Evolutionary conservation across 257 asterid species (phyloP), one percentile per base, ranked within the genome.

Genomic region (Nicotiana undulata): DNA sequence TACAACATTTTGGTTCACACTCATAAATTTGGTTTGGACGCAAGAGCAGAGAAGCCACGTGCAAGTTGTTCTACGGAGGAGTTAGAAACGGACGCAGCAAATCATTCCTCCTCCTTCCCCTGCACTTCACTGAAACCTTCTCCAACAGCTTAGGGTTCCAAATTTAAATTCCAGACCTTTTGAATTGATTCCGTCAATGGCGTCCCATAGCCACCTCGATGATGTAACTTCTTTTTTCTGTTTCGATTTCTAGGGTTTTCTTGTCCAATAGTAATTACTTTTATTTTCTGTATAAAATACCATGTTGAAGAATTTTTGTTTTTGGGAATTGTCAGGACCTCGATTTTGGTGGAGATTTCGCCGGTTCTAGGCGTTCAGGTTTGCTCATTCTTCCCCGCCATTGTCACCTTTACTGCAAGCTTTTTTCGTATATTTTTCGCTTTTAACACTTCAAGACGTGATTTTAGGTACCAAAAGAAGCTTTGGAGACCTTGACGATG

Each of bases 401-500:
- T 52, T 65, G 52, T 74, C 31, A 51, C 37, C 32, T 18, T 82
- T 34, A 55, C 20, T 75, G 26, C n/a, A 29, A 46, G 20, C 28
- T 60, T 77, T n/a, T 40, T 40, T 40, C 40, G 20, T 53, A 16
- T 53, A 53, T 15, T 53, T 53, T 0, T 53, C 0, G 59, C n/a
- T 8, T 15, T 52, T 16, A 72, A 72, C 64, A n/a, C 24, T 55
- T 55, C 11, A 2, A 55, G 10, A 22, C 82, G 83, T 49, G 83
- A 66, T 22, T 82, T 79, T 72, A 95, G 99, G 96, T 32, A 81
- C 26, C 65, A 95, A 94, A 90, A 91, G 98, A 90, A 81, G 89
- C 84, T 93, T 90, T 74, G 96, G 91, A 51, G 97, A 93, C 70
- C 86, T 96, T 17, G 99, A 91, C 49, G 97, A 95, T 32, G 98